Base-by-base conservation (phyloP, 805 yeast species). In the Sugiyamaella floridensis region DNA sequence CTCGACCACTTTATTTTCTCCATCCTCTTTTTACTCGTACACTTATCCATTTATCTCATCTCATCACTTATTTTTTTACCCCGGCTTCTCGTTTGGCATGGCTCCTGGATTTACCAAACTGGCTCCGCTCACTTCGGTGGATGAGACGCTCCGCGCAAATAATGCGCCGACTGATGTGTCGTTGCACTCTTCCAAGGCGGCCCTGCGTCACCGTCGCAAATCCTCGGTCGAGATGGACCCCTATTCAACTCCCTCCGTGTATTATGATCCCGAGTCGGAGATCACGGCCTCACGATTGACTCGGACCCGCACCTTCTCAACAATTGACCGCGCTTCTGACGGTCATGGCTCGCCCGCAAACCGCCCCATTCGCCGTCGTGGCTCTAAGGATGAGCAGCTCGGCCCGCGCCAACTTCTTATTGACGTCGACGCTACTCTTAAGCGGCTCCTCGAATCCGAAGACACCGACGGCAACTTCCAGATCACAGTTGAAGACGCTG, bases 401-500 rank as follows among this genome's bases (percentile, higher is more conserved):
- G 60, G 48, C 10, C 68, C 69, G 3, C 75, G 76, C 58, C 72
- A 77, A 63, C 87, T 86, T 63, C 81, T 84, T 63, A 86, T 89
- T 55, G 85, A 89, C 65, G 86, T 90, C 22, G 85, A 87, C 60
- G 68, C 76, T 32, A 87, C 96, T 1, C 71, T 89, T 49, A 71
- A 78, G 8, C 84, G 85, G 57, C 73, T 90, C 44, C 71, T 89
- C 53, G 77, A 75, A 29, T 80, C 78, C 58, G 96, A 89, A 66
- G 97, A 89, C 65, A 89, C 96, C 2, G 96, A 90, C 68, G 75
- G 76, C 50, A 84, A 90, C 65, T 82, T 70, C 66, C 97, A 90
- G 67, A 89, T 86, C 63, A 86, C 95, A 7, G 82, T 86, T 47
- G 95, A 86, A 60, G 95, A 87, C 63, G 79, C 80, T 2, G 95